Conservation (phyloP, 163 green algal species). For the Prototheca stagnorum region DNA sequence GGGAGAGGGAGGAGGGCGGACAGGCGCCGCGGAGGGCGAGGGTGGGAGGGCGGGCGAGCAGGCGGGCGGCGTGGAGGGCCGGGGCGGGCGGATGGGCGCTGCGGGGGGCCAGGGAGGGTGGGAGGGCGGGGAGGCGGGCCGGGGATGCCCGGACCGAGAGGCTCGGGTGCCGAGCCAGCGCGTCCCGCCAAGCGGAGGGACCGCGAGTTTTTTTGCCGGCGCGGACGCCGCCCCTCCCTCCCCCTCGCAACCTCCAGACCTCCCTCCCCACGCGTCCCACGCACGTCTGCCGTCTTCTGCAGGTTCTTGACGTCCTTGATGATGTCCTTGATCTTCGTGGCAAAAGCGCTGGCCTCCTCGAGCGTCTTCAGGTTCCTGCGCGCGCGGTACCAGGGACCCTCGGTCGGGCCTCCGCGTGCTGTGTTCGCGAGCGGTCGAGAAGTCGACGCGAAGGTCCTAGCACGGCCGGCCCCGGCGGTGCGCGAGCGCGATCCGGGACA, state of each 20-base stretch:
- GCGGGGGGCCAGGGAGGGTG: too few species aligned
- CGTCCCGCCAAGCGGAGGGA: neutral
- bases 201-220: too few species aligned
- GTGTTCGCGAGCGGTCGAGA: too few species aligned
- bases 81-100: too few species aligned
- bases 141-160: neutral
- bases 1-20: too few species aligned
- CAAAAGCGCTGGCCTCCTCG: neutral
- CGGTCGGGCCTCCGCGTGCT: too few species aligned
- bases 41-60: too few species aligned
- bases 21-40: too few species aligned
- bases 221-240: neutral
- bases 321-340: neutral
- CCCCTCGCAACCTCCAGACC: neutral
- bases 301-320: neutral
- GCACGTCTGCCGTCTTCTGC: neutral
- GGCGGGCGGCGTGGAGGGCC: too few species aligned
- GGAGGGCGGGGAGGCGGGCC: neutral
- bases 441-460: too few species aligned
- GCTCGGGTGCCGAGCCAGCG: neutral
- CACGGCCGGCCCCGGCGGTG: too few species aligned
- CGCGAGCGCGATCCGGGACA: neutral
- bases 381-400: too few species aligned
- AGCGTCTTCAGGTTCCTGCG: constrained; percentile 1
- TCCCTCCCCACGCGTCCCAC: neutral